These are phyloP conservation scores for Acacia acuminata DNA, from an alignment of 306 rosid species.

Conservation along the genomic window DNA sequence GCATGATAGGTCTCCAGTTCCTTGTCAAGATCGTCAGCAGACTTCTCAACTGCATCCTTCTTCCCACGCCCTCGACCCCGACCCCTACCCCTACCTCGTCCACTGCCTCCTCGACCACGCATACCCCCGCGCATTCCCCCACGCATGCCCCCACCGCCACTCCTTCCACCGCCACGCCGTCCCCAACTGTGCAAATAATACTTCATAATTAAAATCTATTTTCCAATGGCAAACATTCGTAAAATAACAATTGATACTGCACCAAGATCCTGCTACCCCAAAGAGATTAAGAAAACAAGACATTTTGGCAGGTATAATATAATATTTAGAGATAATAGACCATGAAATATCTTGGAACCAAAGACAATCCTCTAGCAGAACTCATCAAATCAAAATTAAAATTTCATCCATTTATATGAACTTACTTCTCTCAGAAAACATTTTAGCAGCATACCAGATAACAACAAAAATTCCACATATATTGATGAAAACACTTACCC, in stretches of 20 bases:
- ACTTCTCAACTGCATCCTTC: conserved; percentile 59
- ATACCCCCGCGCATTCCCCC: conserved; percentile 28
- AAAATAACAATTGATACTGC: background rate
- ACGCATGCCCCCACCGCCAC: conserved; percentile 30
- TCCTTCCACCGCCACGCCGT: conserved; percentile 54
- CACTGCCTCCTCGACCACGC: conserved; percentile 43
- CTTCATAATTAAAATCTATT: background rate
- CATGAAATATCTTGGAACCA: background rate
- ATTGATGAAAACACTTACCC: conserved; percentile 41
- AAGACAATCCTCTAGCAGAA: background rate
- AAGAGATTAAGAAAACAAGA: background rate
- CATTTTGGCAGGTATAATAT: background rate
- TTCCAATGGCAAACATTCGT: background rate
- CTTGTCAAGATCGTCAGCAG: conserved; percentile 80
- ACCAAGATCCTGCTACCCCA: background rate
- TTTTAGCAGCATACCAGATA: background rate
- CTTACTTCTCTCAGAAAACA: background rate
- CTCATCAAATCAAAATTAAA: background rate
- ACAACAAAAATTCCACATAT: background rate
- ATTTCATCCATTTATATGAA: background rate
- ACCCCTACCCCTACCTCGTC: conserved; percentile 33
- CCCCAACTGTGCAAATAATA: conserved; percentile 38
- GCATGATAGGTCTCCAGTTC: conserved; percentile 88
- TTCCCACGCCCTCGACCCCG: conserved; percentile 54
- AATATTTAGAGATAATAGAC: background rate